Base-by-base conservation (phyloP, 2,329 filamentous ascomycete species). In the Colletotrichum chrysophilum region DNA sequence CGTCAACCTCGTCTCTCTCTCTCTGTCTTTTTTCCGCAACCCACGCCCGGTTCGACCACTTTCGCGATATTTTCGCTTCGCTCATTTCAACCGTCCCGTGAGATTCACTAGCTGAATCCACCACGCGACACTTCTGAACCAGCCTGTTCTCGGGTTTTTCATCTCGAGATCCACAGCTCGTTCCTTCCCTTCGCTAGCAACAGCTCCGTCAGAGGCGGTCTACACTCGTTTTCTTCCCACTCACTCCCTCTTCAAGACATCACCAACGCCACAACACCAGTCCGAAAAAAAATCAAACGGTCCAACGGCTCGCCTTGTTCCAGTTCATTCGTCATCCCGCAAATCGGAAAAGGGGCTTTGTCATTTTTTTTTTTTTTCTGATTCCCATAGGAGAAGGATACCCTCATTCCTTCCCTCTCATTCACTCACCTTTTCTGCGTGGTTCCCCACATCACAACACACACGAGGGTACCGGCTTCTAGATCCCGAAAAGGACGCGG, bases 401-500 rank as follows among this genome's bases (percentile, higher is more conserved):
- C 13, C n/a, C 61, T 21, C 18, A 38, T 58, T 48, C 52, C 48
- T 34, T 34, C 13, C 52, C 58, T 55, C 32, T 10, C 55, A 30
- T 32, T 58, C 66, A 58, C 21, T 32, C 38, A 21, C 48, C 34
- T 28, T 52, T 21, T 66, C 60, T 38, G 62, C 10, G 43, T 48
- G 55, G 55, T 64, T 66, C 62, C 36, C 62, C 62, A 66, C 71
- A 64, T 69, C 56, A 28, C 52, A 56, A 56, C 52, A 56, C 48
- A 24, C 24, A 60, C n/a, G 56, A 73, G 71, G 56, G 26, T 69
- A 70, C 52, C 43, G 71, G 55, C 60, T 75, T 28, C 72, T 62
- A 21, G 32, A 72, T 75, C 73, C 70, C 70, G 64, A 75, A 75
- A 75, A 65, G 70, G 70, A 65, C 70, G 65, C 73, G 70, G 73